Base-by-base conservation (phyloP, 1,139 yeast species). In the Barnettozyma hawaiiensis region DNA sequence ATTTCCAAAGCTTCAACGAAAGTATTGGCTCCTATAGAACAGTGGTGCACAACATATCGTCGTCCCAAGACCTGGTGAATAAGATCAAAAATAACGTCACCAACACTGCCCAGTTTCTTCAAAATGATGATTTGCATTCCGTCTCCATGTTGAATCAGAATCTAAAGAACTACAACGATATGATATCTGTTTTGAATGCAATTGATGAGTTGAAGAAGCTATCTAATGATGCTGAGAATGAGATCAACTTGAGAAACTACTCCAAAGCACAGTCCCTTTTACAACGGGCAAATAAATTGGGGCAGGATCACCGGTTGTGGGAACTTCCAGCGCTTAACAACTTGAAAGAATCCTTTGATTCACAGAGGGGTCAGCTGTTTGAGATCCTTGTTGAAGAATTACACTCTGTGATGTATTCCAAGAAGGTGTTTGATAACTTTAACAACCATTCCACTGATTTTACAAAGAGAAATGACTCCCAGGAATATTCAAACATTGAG, bases 1-100 rank as follows among this genome's bases (percentile, higher is more conserved):
- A 90, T 58, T 85, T 84, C 60, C 94, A 86, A 59, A 80, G 86
- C 2, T 90, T 90, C 65, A 89, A 86, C 60, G 81, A 80, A 50
- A 80, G 89, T 47, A 77, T 86, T 42, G 94, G 94, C 1, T 80
- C 89, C 0, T 86, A 84, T 58, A 78, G 85, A 43, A 65, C 73
- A 24, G 71, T 81, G 3, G 73, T 81, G 8, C 70, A 75, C 37
- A 67, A 79, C 2, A 66, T 85, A 23, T 64, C 73, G 19, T 71
- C 76, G 27, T 76, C 86, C 5, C 85, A 82, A 52, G 60, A 68
- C 8, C 76, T 75, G 29, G 67, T 84, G 15, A 58, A 64, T 20
- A 68, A 64, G 38, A 74, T 85, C 33, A 71, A 73, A 47, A 67
- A 70, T 14, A 73, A 76, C 53, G 71, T 86, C 27, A 51, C 60